These are phyloP conservation scores for Tolypocladium tropicale DNA, from an alignment of 2,329 filamentous ascomycete genomes.

Conservation along the genomic window DNA sequence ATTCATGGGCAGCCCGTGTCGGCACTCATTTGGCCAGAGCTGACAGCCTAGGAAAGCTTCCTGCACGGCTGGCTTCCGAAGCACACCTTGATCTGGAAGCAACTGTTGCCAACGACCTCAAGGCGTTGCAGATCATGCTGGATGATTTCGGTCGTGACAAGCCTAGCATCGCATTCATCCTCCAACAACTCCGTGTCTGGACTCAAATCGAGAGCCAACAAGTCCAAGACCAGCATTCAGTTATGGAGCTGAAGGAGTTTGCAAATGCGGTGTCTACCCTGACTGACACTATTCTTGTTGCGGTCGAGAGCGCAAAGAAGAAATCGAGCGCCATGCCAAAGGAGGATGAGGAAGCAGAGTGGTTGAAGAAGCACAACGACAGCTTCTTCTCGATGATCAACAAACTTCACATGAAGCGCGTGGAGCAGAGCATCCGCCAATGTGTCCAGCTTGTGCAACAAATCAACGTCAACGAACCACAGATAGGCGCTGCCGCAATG, in stretches of 20 bases:
- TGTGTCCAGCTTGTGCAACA: conserved; percentile 26
- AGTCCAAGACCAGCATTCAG: conserved; percentile 3
- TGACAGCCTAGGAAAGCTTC: conserved; percentile 35
- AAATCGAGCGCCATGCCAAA: conserved; percentile 30
- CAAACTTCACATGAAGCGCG: conserved; percentile 47
- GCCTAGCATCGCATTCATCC: conserved; percentile 52
- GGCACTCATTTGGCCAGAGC: conserved; percentile 30
- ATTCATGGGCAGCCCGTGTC: conserved; percentile 40
- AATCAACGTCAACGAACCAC: conserved; percentile 17
- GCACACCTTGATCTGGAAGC: conserved; percentile 20
- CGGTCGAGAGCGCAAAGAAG: conserved; percentile 62
- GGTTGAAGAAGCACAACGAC: conserved; percentile 33
- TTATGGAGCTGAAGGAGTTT: conserved; percentile 30
- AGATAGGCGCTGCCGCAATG: conserved; percentile 18
- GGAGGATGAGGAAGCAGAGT: conserved; percentile 24
- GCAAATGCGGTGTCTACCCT: conserved; percentile 49
- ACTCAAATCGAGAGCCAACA: conserved; percentile 24
- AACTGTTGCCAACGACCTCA: conserved; percentile 25
- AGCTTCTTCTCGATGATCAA: conserved; percentile 42
- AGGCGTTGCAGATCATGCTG: conserved; percentile 30
- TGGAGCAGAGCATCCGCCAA: conserved; percentile 32
- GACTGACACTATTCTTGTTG: conserved; percentile 69
- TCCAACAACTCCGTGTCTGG: conserved; percentile 60
- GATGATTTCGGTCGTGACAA: conserved; percentile 24
- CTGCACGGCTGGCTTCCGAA: conserved; percentile 36